phyloP scores from a whole-genome alignment of 1,139 yeast species.

The Candida tetrigidarum region DNA sequence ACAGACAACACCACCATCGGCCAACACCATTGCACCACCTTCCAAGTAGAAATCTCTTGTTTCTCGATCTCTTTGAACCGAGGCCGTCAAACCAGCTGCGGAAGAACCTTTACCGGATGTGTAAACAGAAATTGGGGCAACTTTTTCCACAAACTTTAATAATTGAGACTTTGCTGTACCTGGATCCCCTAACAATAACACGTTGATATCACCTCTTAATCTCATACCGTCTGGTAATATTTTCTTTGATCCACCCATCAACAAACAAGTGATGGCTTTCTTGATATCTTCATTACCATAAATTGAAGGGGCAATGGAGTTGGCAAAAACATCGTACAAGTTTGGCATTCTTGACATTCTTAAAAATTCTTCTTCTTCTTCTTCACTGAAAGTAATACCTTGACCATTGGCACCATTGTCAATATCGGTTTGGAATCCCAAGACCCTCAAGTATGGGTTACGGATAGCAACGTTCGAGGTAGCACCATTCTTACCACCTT shows the following conservation, averaged over 20 bases:
- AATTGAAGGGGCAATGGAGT: conserved; percentile 94
- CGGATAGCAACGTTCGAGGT: conserved; percentile 74
- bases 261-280: conserved; percentile 87
- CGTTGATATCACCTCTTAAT: conserved; percentile 96
- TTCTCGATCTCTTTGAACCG: conserved; percentile 88
- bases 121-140: conserved; percentile 92
- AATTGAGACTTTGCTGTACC: conserved; percentile 99
- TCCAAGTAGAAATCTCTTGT: conserved; percentile 93
- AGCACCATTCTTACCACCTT: conserved; percentile 40
- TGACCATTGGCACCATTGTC: conserved; percentile 69
- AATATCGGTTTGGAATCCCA: conserved; percentile 85
- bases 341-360: conserved; percentile 82
- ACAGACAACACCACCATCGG: conserved; percentile 99
- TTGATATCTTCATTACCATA: conserved; percentile 93
- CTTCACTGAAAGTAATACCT: conserved; percentile 78
- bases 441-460: conserved; percentile 85
- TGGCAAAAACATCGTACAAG: conserved; percentile 81
- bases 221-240: conserved; percentile 95
- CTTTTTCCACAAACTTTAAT: conserved; percentile 92
- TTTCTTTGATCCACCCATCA: conserved; percentile 95
- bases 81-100: conserved; percentile 99
- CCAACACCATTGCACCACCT: conserved; percentile 99
- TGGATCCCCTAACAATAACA: conserved; percentile 92
- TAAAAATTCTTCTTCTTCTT: conserved; percentile 91
- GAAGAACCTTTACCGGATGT: conserved; percentile 99